phyloP scores from a whole-genome alignment of 352 stramenopile genomes.

The Globisporangium perplexum region DNA sequence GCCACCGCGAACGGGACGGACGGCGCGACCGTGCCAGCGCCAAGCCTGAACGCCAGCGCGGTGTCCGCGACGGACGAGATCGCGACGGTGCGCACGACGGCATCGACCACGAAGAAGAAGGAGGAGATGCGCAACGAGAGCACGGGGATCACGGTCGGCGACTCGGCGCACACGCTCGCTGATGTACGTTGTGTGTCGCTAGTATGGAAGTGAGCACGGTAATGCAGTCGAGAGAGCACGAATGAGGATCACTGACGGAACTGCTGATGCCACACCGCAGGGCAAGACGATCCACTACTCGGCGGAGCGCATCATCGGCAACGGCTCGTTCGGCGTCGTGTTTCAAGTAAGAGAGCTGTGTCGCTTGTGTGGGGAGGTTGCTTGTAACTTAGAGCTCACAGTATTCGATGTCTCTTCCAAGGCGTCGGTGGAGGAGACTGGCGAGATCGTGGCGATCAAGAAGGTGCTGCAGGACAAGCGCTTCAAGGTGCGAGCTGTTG shows the following conservation, averaged over 20 bases:
- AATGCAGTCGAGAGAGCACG: no score
- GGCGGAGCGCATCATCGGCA: conserved; percentile 98
- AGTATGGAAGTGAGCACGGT: neutral
- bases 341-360: conserved; percentile 92
- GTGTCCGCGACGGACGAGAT: conserved; percentile 20
- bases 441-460: conserved; percentile 99
- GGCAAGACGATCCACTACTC: conserved; percentile 94
- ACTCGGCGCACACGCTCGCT: conserved; percentile 74
- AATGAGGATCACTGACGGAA: neutral
- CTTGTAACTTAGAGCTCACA: neutral
- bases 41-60: conserved; percentile 9
- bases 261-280: conserved; percentile 23
- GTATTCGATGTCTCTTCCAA: conserved; percentile 7
- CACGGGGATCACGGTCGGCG: conserved; percentile 76
- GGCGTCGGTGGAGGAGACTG: conserved; percentile 94
- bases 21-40: conserved; percentile 1
- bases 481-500: conserved; percentile 88
- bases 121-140: conserved; percentile 82
- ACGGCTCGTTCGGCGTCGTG: conserved; percentile 99
- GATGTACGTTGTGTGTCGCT: conserved; percentile 39
- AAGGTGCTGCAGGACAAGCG: conserved; percentile 99
- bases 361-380: neutral
- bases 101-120: conserved; percentile 53
- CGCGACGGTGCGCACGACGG: conserved; percentile 31
- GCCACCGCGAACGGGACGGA: neutral